Percentiles rank a stretch among this genome's conserved stretches.
Conservation (phyloP, 768 basidiomycete genomes). For the Trametes coccinea region DNA sequence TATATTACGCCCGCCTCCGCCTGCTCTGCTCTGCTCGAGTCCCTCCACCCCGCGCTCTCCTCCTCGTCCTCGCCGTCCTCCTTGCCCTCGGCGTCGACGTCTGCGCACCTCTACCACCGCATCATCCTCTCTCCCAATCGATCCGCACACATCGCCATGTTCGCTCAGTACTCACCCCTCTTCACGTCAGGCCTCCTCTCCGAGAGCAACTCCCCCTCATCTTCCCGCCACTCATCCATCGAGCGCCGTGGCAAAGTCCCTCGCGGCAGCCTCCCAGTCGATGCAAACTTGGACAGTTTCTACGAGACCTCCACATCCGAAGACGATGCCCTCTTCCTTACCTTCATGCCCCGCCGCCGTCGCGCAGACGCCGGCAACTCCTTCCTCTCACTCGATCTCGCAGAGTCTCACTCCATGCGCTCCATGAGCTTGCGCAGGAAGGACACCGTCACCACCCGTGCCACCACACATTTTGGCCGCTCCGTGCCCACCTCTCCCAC, state of each 20-base stretch:
- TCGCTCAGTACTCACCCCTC: conserved; percentile 59
- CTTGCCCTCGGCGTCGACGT: conserved; percentile 6
- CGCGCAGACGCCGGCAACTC: conserved; percentile 45
- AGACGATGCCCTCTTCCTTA: conserved; percentile 48
- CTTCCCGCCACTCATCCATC: conserved; percentile 25
- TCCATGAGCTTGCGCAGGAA: conserved; percentile 42
- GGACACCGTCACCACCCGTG: conserved; percentile 29
- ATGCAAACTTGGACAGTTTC: conserved; percentile 25
- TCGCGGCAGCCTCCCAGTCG: conserved; percentile 44
- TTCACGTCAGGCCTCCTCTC: conserved; percentile 64
- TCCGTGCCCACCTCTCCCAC: conserved; percentile 24
- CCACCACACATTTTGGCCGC: conserved; percentile 14
- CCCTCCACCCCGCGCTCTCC: conserved; percentile 5
- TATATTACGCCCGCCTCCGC: conserved; percentile 10
- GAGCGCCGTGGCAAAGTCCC: conserved; percentile 16
- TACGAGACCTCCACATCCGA: conserved; percentile 27
- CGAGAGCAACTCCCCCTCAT: conserved; percentile 29
- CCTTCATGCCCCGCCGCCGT: conserved; percentile 42
- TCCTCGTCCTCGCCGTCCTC: conserved; percentile 11
- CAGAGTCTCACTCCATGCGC: conserved; percentile 48
- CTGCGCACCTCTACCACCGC: background rate
- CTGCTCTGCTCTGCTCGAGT: background rate
- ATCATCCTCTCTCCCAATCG: background rate
- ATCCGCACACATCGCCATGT: conserved; percentile 23
- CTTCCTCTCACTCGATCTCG: conserved; percentile 70